These are phyloP conservation scores for Neospermospora avenae DNA, from an alignment of 2,329 filamentous ascomycete genomes.

Conservation along the genomic window DNA sequence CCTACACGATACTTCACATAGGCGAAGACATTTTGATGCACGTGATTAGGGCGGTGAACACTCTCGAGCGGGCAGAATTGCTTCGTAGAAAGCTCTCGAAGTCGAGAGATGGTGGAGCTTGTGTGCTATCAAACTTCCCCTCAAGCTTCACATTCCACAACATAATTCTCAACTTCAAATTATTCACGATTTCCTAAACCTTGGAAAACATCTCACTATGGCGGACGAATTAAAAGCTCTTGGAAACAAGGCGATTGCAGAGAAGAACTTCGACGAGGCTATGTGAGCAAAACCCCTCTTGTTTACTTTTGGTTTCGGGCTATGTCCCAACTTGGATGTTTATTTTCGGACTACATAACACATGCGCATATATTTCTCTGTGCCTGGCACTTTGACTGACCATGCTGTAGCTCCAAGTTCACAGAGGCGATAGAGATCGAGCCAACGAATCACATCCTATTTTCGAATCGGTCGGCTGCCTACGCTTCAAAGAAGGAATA, in stretches of 20 bases:
- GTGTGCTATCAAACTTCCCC: too few species aligned
- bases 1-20: background rate
- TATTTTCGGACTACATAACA: background rate
- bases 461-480: conserved; percentile 89
- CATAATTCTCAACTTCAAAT: background rate
- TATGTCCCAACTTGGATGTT: background rate
- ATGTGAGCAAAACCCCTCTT: conserved; percentile 61
- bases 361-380: background rate
- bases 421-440: conserved; percentile 88
- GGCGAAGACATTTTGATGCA: background rate
- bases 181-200: background rate
- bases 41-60: background rate
- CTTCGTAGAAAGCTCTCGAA: conserved; percentile 6
- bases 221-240: conserved; percentile 87
- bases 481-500: conserved; percentile 90
- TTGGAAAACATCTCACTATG: conserved; percentile 25
- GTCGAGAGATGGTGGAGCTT: background rate
- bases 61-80: too few species aligned
- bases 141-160: too few species aligned
- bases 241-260: conserved; percentile 97
- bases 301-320: conserved; percentile 18
- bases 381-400: conserved; percentile 10
- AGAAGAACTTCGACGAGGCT: conserved; percentile 94
- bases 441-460: conserved; percentile 90
- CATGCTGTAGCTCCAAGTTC: conserved; percentile 75